Conservation (phyloP, 257 asterid genomes). For the Avicennia marina region DNA sequence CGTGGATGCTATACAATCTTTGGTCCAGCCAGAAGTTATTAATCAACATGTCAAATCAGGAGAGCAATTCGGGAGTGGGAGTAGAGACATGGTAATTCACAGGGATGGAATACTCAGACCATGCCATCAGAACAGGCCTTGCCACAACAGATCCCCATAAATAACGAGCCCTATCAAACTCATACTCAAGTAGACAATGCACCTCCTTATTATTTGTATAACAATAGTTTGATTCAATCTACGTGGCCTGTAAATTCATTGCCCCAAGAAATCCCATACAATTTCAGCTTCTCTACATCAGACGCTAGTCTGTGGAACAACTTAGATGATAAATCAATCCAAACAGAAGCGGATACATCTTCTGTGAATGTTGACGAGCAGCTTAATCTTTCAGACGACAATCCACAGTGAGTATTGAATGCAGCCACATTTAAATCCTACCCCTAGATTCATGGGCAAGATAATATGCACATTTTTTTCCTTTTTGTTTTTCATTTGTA, state of each 20-base stretch:
- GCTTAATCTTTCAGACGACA: constrained; percentile 18
- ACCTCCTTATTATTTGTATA: neutral
- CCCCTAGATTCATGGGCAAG: too few species aligned
- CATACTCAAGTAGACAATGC: constrained; percentile 7
- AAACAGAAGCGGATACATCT: constrained; percentile 16
- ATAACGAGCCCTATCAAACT: constrained; percentile 10
- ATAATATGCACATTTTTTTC: too few species aligned
- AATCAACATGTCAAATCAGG: neutral
- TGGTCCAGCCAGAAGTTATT: constrained; percentile 11
- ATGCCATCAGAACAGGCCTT: constrained; percentile 15
- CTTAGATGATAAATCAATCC: constrained; percentile 15
- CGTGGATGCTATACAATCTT: constrained; percentile 20
- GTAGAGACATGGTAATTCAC: constrained; percentile 1
- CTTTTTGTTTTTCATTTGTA: neutral
- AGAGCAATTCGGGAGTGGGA: constrained; percentile 11
- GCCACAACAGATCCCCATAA: constrained; percentile 15
- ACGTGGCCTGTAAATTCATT: constrained; percentile 15
- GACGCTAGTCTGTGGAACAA: constrained; percentile 22
- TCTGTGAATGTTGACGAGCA: constrained; percentile 20
- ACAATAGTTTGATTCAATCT: constrained; percentile 14
- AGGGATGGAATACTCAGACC: constrained; percentile 21
- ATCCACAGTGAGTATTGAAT: neutral
- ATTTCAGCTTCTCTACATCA: constrained; percentile 16
- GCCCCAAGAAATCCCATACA: constrained; percentile 9
- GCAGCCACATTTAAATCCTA: too few species aligned